phyloP scores from a whole-genome alignment of 1,284 basidiomycete genomes.

The Apiotrichum brassicae region DNA sequence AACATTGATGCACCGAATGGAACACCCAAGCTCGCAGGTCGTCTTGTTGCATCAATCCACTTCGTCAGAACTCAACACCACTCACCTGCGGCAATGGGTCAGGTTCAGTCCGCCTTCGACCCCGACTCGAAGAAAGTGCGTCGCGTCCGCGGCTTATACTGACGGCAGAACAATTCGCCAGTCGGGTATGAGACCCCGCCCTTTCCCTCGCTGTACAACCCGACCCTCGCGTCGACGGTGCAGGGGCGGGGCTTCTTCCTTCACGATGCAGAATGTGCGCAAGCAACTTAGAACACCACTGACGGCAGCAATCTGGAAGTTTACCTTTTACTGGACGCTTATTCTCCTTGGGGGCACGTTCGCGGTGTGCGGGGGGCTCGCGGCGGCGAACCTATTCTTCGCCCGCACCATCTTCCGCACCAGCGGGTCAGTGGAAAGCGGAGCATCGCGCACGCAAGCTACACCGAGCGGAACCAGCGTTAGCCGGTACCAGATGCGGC shows the following conservation, averaged over 20 bases:
- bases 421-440: no score
- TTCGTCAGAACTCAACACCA: no score
- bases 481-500: slow-evolving; percentile 9
- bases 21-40: no score
- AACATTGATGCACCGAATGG: no score
- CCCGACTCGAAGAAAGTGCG: slow-evolving; percentile 18
- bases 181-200: slow-evolving; percentile 38
- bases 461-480: not conserved
- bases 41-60: no score
- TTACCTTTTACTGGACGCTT: slow-evolving; percentile 78
- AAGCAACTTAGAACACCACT: not conserved
- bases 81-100: slow-evolving; percentile 21
- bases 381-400: slow-evolving; percentile 62
- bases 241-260: slow-evolving; percentile 38
- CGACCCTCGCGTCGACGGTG: slow-evolving; percentile 41
- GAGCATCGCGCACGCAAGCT: not conserved
- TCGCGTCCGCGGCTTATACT: no score
- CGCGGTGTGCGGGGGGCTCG: slow-evolving; percentile 60
- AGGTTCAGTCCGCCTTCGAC: slow-evolving; percentile 30
- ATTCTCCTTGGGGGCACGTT: slow-evolving; percentile 67
- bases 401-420: slow-evolving; percentile 33
- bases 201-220: slow-evolving; percentile 53
- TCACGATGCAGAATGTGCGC: slow-evolving; percentile 46
- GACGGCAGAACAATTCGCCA: slow-evolving; percentile 18
- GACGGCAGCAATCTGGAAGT: slow-evolving; percentile 65